Conservation (phyloP, 768 basidiomycete species). For the Tulasnella sp. region DNA sequence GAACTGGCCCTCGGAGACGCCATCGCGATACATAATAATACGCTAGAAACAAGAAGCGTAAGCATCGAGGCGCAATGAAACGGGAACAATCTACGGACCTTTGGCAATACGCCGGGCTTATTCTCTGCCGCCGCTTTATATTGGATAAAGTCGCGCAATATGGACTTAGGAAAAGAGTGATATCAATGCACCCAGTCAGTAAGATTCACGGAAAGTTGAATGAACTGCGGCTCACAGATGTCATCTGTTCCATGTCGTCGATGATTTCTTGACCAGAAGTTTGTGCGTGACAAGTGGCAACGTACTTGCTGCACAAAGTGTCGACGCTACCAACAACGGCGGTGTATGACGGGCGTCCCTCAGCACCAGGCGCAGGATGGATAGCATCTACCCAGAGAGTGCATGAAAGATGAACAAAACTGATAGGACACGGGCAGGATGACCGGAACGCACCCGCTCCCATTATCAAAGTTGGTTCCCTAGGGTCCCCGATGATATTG, state of each 20-base stretch:
- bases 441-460: slow-evolving; percentile 28
- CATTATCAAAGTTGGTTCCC: slow-evolving; percentile 69
- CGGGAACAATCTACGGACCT: not conserved
- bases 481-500: slow-evolving; percentile 52
- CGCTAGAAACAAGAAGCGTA: not conserved
- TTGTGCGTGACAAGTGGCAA: slow-evolving; percentile 54
- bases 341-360: slow-evolving; percentile 71
- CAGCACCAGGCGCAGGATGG: slow-evolving; percentile 70
- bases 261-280: slow-evolving; percentile 67
- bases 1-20: slow-evolving; percentile 20
- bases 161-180: not conserved
- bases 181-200: not conserved
- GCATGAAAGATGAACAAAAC: no score
- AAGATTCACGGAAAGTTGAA: not conserved
- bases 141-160: slow-evolving; percentile 6
- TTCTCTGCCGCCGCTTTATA: slow-evolving; percentile 12
- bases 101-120: not conserved
- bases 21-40: slow-evolving; percentile 15
- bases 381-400: not conserved
- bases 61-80: not conserved
- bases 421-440: no score
- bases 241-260: slow-evolving; percentile 57
- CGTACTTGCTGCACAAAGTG: slow-evolving; percentile 61
- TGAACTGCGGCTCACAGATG: slow-evolving; percentile 36
- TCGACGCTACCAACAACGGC: slow-evolving; percentile 75